Base-by-base conservation (phyloP, 192 early-diverging fungal species). In the Entomortierella beljakovae region DNA sequence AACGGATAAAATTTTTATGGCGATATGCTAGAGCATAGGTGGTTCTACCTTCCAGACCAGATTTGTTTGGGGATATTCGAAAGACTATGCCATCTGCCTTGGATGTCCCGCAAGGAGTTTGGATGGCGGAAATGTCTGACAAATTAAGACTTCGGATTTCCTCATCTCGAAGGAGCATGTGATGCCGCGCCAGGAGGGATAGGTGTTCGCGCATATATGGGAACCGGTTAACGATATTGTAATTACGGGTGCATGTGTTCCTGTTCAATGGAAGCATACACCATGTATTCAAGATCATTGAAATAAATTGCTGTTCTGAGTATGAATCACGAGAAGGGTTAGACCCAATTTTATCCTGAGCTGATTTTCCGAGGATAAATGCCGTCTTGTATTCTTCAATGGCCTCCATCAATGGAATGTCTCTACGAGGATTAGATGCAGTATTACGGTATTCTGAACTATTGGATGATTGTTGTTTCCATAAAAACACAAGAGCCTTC, bases 81-180 rank as follows among this genome's bases (percentile, higher is more conserved):
- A 73, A 60, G 1, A 33, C 37, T 6, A 73, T 34, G 6, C 71
- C 71, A 8, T 26, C 10, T 23, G 71, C 63, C 1, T 23, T 8
- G 1, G 0, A 22, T 0, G 70, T 64, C 0, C 54, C 54, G 43
- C 61, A 22, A 53, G 37, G 29, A 0, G 29, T 49, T 6, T 64
- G 61, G 15, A 64, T 57, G 26, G 13, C 50, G 33, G 58, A 71
- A 0, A 26, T 22, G 15, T 64, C 35, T 1, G 61, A 35, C 1
- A 71, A 57, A n/a, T 74, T 67, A 20, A 65, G 33, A 23, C 57
- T 54, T 0, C 64, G 62, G 29, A 74, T 61, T 18, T 74, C 71
- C 16, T 74, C 64, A 49, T 74, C 71, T 6, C 71, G 63, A 6
- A 74, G 13, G 0, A 74, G 51, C 71, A 74, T 74, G 22, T 67